Conservation (phyloP, 2,329 filamentous ascomycete genomes). For the Colletotrichum ledebouriae region DNA sequence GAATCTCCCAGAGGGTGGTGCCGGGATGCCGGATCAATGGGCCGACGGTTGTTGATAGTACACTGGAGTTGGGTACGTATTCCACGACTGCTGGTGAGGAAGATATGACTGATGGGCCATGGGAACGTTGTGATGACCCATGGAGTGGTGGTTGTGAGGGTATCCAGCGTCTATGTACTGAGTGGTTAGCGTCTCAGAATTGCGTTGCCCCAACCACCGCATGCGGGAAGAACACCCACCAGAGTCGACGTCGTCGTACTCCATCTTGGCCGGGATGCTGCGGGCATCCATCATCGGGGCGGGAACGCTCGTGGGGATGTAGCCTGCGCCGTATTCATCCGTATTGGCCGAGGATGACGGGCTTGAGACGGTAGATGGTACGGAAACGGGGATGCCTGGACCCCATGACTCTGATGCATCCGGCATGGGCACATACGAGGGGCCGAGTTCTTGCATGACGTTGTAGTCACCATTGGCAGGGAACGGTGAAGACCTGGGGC, state of each 20-base stretch:
- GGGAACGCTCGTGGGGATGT: conserved; percentile 65
- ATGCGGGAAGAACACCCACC: conserved; percentile 37
- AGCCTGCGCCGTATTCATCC: conserved; percentile 62
- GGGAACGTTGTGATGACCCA: conserved; percentile 41
- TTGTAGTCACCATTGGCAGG: conserved; percentile 59
- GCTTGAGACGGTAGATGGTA: conserved; percentile 65
- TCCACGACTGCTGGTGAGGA: conserved; percentile 44
- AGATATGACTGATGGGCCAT: conserved; percentile 42
- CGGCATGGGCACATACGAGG: conserved; percentile 56
- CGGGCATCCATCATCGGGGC: conserved; percentile 56
- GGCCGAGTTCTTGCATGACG: conserved; percentile 57
- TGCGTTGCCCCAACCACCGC: conserved; percentile 41
- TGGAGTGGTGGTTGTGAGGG: conserved; percentile 48
- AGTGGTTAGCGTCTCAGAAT: conserved; percentile 48
- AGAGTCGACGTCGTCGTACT: conserved; percentile 53
- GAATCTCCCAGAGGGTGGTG: conserved; percentile 50
- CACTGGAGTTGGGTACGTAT: conserved; percentile 41
- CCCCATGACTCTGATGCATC: conserved; percentile 63
- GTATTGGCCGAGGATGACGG: conserved; percentile 63
- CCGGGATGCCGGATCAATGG: conserved; percentile 47
- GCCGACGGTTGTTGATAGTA: conserved; percentile 50
- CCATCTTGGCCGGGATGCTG: conserved; percentile 54
- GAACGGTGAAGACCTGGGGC: conserved; percentile 61
- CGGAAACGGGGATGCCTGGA: conserved; percentile 57
- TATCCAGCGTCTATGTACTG: conserved; percentile 50